Evolutionary conservation across 2,329 filamentous ascomycete species (phyloP), one percentile per base, ranked within the genome.

Genomic region (Microsporum ferrugineum): DNA sequence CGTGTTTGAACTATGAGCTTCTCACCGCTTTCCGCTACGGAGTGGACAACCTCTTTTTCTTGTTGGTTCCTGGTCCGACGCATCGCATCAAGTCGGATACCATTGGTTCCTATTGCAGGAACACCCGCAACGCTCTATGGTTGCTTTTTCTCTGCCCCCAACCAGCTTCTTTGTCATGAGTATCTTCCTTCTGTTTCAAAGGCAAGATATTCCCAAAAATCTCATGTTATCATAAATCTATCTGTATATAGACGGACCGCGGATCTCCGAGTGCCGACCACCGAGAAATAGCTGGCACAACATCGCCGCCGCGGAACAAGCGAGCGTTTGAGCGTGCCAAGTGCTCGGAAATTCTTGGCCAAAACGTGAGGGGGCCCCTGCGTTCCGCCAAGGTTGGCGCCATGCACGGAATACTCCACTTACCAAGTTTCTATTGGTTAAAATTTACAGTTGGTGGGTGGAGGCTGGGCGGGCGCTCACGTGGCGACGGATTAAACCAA

Each of bases 381-480:
- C 51, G 33, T 34, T 55, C 55, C 55, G 39, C 55, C 55, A 34
- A n/a, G n/a, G 33, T 57, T 39, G 36, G 55, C 55, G 55, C 39
- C 17, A 57, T 43, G 17, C 27, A 55, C 5, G 23, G 31, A 36
- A n/a, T 55, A 12, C 29, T 14, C 51, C 51, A 55, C 51, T 23
- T 23, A 17, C 4, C 1, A 7, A 5, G 5, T 5, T 36, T 3
- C n/a, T 23, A 55, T 55, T 55, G 51, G 51, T 23, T 36, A 4
- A 55, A 10, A 36, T 3, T 7, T 2, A 17, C 4, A 23, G 8
- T 4, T 51, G 23, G 45, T 51, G 45, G 45, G 45, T 3, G 14
- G 12, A 2, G 27, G n/a, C 51, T 55, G 51, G n/a, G 51, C 51
- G 51, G 45, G 31, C 31, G 39, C 27, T 63, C 60, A 63, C 62